Conservation (phyloP, 192 early-diverging fungal species). For the Geranomyces michiganensis region DNA sequence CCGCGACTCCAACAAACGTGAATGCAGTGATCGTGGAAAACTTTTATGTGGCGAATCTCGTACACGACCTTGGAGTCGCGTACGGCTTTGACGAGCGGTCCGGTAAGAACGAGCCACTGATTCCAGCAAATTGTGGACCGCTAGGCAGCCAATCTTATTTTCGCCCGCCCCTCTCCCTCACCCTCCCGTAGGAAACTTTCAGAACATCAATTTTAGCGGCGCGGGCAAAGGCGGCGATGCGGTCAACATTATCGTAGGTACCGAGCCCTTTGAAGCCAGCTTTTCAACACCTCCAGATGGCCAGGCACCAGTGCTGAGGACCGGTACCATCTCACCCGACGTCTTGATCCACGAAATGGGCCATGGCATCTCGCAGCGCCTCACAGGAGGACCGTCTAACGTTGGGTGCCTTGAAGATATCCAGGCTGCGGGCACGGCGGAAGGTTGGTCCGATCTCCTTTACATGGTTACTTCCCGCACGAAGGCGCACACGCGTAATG, state of each 20-base stretch:
- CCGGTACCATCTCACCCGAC: slow-evolving; percentile 52
- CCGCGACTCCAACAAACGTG: no score
- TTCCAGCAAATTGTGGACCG: no score
- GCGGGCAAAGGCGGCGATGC: slow-evolving; percentile 28
- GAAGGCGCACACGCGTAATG: slow-evolving; percentile 42
- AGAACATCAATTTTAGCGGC: slow-evolving; percentile 22
- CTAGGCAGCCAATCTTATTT: no score
- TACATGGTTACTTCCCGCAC: slow-evolving; percentile 45
- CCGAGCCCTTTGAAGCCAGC: no score
- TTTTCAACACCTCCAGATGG: slow-evolving; percentile 65
- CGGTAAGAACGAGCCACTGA: no score
- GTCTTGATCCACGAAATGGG: slow-evolving; percentile 63
- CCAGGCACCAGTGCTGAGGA: slow-evolving; percentile 45
- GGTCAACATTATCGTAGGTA: no score
- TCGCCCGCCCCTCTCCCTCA: no score
- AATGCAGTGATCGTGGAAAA: no score
- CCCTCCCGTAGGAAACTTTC: slow-evolving; percentile 78
- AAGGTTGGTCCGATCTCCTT: slow-evolving; percentile 66
- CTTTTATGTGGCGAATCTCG: no score
- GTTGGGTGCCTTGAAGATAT: slow-evolving; percentile 52
- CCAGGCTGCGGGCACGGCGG: slow-evolving; percentile 63
- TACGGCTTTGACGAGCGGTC: no score
- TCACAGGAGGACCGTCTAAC: slow-evolving; percentile 69
- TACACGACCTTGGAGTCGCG: no score
- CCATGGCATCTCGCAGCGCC: slow-evolving; percentile 66